phyloP scores from a whole-genome alignment of 2,329 filamentous ascomycete species.

The Aspergillus flavus region DNA sequence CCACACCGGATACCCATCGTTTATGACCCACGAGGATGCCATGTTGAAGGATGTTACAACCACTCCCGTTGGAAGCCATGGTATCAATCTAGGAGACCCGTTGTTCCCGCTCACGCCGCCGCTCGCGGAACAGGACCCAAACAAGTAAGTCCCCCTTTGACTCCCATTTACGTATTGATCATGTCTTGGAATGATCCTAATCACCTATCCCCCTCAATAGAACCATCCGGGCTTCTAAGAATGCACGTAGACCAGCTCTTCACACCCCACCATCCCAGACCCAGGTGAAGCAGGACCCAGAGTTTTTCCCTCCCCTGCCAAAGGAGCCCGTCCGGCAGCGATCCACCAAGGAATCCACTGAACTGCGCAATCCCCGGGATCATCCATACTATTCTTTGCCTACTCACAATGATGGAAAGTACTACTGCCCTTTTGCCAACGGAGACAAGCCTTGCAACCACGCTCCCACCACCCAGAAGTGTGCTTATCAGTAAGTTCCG shows the following conservation, averaged over 20 bases:
- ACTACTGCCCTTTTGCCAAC: constrained; percentile 83
- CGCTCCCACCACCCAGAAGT: constrained; percentile 94
- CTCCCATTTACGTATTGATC: background rate
- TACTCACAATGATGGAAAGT: constrained; percentile 71
- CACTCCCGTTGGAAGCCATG: constrained; percentile 37
- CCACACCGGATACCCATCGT: constrained; percentile 41
- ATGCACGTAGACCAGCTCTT: constrained; percentile 39
- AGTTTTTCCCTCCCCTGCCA: constrained; percentile 40
- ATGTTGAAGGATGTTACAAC: constrained; percentile 40
- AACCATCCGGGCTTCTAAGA: constrained; percentile 44
- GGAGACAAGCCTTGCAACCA: constrained; percentile 76
- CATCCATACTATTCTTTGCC: constrained; percentile 46
- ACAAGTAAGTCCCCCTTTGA: constrained; percentile 37
- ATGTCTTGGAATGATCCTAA: constrained; percentile 11
- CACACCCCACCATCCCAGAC: constrained; percentile 35
- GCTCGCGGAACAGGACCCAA: constrained; percentile 43
- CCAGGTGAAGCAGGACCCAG: constrained; percentile 39
- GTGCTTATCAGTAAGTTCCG: constrained; percentile 89
- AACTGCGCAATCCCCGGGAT: constrained; percentile 44
- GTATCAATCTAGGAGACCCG: constrained; percentile 42
- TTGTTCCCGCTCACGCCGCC: constrained; percentile 43
- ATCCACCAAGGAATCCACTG: constrained; percentile 39
- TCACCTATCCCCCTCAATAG: constrained; percentile 24
- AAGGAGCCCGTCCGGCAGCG: constrained; percentile 37
- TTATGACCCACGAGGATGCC: constrained; percentile 41